Evolutionary conservation across 371 early-diverging fungal species (phyloP).

Genomic region (Basidiobolus heterosporus): DNA sequence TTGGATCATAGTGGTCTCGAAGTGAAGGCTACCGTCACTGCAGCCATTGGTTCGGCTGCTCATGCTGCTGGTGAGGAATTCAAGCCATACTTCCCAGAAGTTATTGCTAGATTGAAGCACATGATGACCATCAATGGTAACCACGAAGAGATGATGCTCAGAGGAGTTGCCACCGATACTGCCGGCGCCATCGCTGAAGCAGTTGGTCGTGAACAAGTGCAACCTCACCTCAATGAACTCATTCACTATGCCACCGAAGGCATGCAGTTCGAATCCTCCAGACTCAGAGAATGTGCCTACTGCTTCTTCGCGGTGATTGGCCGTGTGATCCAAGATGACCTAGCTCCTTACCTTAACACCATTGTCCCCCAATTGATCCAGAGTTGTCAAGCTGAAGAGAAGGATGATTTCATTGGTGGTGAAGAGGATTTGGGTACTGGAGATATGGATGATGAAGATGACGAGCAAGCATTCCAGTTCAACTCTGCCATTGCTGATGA

Average conservation of each 20-base stretch:
- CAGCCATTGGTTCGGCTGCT: slow-evolving; percentile 78
- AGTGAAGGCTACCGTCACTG: slow-evolving; percentile 52
- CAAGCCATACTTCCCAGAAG: slow-evolving; percentile 59
- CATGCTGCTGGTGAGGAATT: slow-evolving; percentile 59
- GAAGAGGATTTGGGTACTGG: slow-evolving; percentile 18
- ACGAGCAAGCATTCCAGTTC: slow-evolving; percentile 32
- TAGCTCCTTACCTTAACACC: slow-evolving; percentile 51
- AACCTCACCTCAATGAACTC: slow-evolving; percentile 49
- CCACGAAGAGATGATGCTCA: slow-evolving; percentile 49
- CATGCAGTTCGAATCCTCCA: slow-evolving; percentile 44
- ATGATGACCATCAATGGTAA: slow-evolving; percentile 51
- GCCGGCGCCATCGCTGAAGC: slow-evolving; percentile 74
- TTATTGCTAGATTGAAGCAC: slow-evolving; percentile 46
- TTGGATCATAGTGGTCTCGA: slow-evolving; percentile 45
- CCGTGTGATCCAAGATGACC: slow-evolving; percentile 65
- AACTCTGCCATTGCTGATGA: slow-evolving; percentile 77
- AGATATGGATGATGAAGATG: slow-evolving; percentile 36
- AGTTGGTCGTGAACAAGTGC: slow-evolving; percentile 65
- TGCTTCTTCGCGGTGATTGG: slow-evolving; percentile 72
- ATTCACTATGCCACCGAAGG: slow-evolving; percentile 69
- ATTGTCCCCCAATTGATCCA: slow-evolving; percentile 59
- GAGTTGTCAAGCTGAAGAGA: slow-evolving; percentile 59
- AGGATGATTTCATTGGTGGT: slow-evolving; percentile 22
- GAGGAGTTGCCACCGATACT: slow-evolving; percentile 76
- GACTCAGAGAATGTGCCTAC: slow-evolving; percentile 69